phyloP scores from a whole-genome alignment of 2,329 filamentous ascomycete species.

The Sporothrix inflata region DNA sequence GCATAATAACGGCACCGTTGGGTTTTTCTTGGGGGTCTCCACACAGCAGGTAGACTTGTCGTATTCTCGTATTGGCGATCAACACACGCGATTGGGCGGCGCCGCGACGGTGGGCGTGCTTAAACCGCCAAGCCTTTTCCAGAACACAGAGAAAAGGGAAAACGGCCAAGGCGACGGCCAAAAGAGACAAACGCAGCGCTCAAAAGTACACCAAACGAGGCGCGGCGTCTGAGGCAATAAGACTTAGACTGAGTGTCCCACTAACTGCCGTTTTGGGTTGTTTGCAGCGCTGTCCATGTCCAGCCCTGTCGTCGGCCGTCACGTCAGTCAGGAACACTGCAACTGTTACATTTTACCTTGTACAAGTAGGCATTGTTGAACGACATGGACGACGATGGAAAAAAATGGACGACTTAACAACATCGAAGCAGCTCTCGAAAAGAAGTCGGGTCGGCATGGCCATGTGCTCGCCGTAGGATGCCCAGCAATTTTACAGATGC shows the following conservation, averaged over 20 bases:
- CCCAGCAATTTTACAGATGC: neutral
- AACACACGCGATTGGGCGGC: conserved; percentile 4
- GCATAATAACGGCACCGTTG: neutral
- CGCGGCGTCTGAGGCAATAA: neutral
- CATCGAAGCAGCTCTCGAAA: neutral
- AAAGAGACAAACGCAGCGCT: conserved; percentile 7
- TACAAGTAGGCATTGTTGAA: too few relatives aligned
- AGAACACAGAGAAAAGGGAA: neutral
- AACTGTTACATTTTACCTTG: neutral
- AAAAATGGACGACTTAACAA: neutral
- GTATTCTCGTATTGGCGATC: conserved; percentile 19
- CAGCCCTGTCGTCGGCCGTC: neutral
- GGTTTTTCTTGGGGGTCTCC: neutral
- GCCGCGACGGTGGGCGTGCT: neutral
- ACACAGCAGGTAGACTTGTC: conserved; percentile 7
- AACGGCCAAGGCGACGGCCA: neutral
- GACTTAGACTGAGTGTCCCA: neutral
- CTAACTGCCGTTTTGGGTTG: conserved; percentile 5
- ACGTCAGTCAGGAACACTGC: neutral
- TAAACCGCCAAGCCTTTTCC: conserved; percentile 12
- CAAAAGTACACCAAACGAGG: neutral
- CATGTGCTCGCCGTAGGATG: neutral
- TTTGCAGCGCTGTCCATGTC: conserved; percentile 1
- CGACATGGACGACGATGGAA: neutral
- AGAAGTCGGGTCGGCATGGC: neutral